Base-by-base conservation (phyloP, 331 rosid genomes). In the Rhamnella rubrinervis region DNA sequence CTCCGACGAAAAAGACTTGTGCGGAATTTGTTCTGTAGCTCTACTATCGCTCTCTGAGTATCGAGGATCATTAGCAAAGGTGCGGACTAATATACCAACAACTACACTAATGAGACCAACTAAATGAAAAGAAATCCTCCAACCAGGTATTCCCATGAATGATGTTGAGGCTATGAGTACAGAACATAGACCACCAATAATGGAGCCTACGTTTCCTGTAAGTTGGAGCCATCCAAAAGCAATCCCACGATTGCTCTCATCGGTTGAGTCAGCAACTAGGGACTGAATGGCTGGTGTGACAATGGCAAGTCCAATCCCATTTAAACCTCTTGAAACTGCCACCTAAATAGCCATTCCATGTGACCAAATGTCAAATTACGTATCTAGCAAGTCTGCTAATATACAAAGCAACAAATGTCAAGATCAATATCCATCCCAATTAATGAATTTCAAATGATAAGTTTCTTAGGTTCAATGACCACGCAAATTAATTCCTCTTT, bases 241-340 rank as follows among this genome's bases (percentile, higher is more conserved):
- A 44, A 68, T 17, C 0, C 98, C 98, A 2, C 93, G 93, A 66
- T 88, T 90, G 82, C 73, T 73, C n/a, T 88, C 95, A 18, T 83
- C 75, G 13, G 96, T 88, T 21, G 93, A 87, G 66, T 92, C 98
- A 15, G 96, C 98, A 40, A 89, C 84, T 0, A 90, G 78, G 25
- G 98, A 90, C 72, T 73, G 92, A 68, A 88, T 90, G 41, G 98
- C 93, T 19, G 98, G 98, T 69, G 56, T 60, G 28, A 88, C 96
- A 67, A 92, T 85, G 78, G 97, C 98, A 6, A 92, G 93, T 56
- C 98, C 97, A 37, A 90, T 88, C 65, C 97, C 98, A 40, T 88
- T 92, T 65, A 90, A 85, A 17, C 89, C 98, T 85, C 97, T 88
- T 28, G 96, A 92, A 73, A 92, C 71, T 53, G 96, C 96, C 51